Base-by-base conservation (phyloP, 192 early-diverging fungal genomes). In the Coemansia sp. region DNA sequence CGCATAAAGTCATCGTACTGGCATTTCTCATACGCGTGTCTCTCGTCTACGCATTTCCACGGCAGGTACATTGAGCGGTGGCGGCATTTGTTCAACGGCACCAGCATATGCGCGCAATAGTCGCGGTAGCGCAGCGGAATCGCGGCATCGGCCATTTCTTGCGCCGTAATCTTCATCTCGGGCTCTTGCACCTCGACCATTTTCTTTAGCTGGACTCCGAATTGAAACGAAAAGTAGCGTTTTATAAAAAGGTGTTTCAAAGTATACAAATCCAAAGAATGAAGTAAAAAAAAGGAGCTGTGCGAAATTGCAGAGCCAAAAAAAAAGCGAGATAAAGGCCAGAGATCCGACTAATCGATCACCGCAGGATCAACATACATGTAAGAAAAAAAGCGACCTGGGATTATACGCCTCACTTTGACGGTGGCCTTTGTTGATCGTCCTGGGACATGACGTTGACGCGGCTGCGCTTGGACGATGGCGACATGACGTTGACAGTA, bases 41-140 rank as follows among this genome's bases (percentile, higher is more conserved):
- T 80, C 78, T 96, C 93, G 54, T 89, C 83, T 75, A 89, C 89
- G 85, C 96, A 98, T 73, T 93, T 92, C 93, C 93, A 97, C 25
- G 96, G 96, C 63, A 94, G 59, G 75, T 93, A 95, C 72, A 84
- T 90, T 70, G 85, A 92, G 48, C 89, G 87, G 63, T 83, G 85
- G 53, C 96, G 83, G 83, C 96, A 98, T 74, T 93, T 90, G 89
- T 98, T 94, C 42, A 98, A 77, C 40, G 88, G 89, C 61, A 95
- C 90, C 41, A 94, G 83, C 63, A 98, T 77, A 67, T 97, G 89
- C 42, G 96, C 90, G 73, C 96, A 98, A 80, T 92, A 94, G 85
- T 98, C 96, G 58, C 96, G 88, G 82, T 89, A 93, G 59, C 87
- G 87, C 35, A 96, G 73, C 10, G 95, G 95, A 62, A 98, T 84